Percentiles rank a stretch among this genome's conserved stretches.
phyloP scores from a whole-genome alignment of 2,329 filamentous ascomycete genomes.

The Escovopsis weberi region DNA sequence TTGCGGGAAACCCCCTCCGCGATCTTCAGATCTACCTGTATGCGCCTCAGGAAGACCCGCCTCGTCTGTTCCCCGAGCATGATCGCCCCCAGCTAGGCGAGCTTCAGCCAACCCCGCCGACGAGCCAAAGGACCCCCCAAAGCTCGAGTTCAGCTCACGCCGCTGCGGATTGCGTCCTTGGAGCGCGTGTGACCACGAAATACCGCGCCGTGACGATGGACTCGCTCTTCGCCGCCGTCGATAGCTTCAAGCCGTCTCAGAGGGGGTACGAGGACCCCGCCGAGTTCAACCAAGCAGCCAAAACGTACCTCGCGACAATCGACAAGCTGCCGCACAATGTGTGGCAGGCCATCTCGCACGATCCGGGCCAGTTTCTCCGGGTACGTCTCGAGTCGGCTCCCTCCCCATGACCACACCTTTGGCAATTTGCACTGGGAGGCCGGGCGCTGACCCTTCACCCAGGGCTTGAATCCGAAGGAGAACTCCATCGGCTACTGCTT shows the following conservation, averaged over 20 bases:
- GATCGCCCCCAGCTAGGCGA: too few species aligned
- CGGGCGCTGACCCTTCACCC: not conserved
- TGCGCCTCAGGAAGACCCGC: too few species aligned
- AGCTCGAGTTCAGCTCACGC: too few species aligned
- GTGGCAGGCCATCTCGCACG: conserved; percentile 15
- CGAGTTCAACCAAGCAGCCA: conserved; percentile 26
- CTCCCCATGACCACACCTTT: too few species aligned
- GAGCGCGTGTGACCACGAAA: too few species aligned
- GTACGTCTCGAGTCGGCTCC: conserved; percentile 13
- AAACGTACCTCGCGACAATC: conserved; percentile 23
- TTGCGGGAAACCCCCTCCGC: too few species aligned
- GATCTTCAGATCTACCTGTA: too few species aligned
- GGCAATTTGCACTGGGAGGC: too few species aligned
- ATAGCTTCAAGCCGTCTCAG: conserved; percentile 25
- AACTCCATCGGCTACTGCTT: conserved; percentile 38
- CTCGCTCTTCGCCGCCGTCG: conserved; percentile 16
- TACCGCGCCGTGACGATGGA: conserved; percentile 16
- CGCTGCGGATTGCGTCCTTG: too few species aligned
- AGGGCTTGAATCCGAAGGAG: conserved; percentile 32
- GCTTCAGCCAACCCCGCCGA: too few species aligned
- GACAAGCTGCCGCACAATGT: conserved; percentile 22
- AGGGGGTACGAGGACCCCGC: conserved; percentile 14
- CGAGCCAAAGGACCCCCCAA: too few species aligned
- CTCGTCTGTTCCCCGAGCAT: too few species aligned
- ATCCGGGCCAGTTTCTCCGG: conserved; percentile 26